Evolutionary conservation across 495 filamentous ascomycete genomes (phyloP).

Genomic region (Neurospora sp.): DNA sequence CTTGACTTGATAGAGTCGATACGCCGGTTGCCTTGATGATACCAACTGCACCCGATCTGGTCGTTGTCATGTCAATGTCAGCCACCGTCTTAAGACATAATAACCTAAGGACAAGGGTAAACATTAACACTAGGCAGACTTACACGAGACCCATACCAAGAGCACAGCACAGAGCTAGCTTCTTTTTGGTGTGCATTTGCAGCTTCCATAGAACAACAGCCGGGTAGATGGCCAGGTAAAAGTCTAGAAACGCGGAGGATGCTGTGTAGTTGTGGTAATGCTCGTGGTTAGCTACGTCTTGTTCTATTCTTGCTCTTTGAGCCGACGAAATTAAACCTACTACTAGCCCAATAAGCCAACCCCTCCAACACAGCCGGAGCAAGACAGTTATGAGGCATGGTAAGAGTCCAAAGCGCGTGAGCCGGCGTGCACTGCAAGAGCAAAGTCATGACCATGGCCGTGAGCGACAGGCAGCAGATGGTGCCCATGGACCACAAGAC

Average conservation of each 20-base stretch:
- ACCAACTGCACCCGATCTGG: background rate
- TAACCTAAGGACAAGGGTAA: too few species aligned
- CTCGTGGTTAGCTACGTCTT: background rate
- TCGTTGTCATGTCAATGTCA: background rate
- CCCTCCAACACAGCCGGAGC: background rate
- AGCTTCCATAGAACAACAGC: slow-evolving; percentile 7
- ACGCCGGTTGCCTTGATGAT: background rate
- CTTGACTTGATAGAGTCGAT: background rate
- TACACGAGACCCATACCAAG: slow-evolving; percentile 20
- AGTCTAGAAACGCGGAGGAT: slow-evolving; percentile 15
- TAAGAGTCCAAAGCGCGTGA: slow-evolving; percentile 30
- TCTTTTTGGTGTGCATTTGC: slow-evolving; percentile 17
- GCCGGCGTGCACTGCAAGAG: slow-evolving; percentile 35
- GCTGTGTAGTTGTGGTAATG: background rate
- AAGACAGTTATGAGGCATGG: slow-evolving; percentile 7
- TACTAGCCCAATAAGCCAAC: background rate
- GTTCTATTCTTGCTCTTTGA: background rate
- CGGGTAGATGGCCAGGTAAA: slow-evolving; percentile 18
- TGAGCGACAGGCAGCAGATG: slow-evolving; percentile 20
- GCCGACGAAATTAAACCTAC: background rate
- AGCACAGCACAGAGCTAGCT: slow-evolving; percentile 12
- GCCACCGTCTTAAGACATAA: too few species aligned
- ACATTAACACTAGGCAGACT: background rate
- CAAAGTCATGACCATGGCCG: slow-evolving; percentile 24
- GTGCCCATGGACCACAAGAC: slow-evolving; percentile 27